Evolutionary conservation across 1,284 basidiomycete species (phyloP), one percentile per base, ranked within the genome.

Genomic region (Neonothopanus nambi): DNA sequence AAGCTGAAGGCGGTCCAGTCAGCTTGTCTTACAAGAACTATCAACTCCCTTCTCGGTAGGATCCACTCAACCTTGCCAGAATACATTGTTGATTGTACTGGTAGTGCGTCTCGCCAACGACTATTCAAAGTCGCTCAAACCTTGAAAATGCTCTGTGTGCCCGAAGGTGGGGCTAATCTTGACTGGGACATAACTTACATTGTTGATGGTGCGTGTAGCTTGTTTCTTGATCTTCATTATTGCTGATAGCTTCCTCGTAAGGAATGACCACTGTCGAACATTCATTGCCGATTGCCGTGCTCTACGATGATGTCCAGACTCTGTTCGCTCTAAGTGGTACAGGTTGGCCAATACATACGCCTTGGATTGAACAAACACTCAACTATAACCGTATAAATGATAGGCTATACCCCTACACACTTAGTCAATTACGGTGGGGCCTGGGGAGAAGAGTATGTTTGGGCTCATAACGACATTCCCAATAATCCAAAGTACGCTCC

Each of bases 191-290:
- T 82, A 59, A 87, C 87, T 0, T 89, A 88, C 59, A 87, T 89
- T 49, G 68, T 85, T 21, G 87, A 89, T 60, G 87, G 86, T 81
- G 58, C 58, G 70, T 58, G 8, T n/a, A 9, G 42, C 36, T 43
- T 43, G 24, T n/a, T 53, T 11, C 17, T 47, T 18, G 20, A 36
- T n/a, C n/a, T 40, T 33, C 17, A 40, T 15, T 13, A 7, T 35
- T 53, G 6, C 7, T 28, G 18, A 20, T 24, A 39, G 26, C 24
- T 18, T 30, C 8, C 13, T 33, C 13, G 30, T 33, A 33, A 89
- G 86, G 86, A 13, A 89, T 89, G 87, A 88, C 87, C 1, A 88
- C 87, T 0, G 68, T 89, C n/a, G 87, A 89, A 62, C 87, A 89
- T 59, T 70, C 83, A 7, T 63, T 89, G 18, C 87, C 87, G 3